Evolutionary conservation across 805 yeast species (phyloP).

Genomic region (Pichia deserticola): DNA sequence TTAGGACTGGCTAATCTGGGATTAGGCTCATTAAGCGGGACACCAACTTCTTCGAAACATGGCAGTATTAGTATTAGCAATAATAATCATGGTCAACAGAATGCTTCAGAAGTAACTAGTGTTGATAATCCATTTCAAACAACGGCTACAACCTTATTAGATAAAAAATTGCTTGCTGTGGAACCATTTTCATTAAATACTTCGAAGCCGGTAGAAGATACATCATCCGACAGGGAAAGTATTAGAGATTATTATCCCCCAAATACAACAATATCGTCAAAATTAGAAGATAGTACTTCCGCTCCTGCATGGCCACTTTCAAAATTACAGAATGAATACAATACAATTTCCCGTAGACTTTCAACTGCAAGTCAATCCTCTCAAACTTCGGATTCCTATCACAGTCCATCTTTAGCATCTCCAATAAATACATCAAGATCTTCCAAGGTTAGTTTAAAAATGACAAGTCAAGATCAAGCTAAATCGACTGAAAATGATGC

Average conservation of each 20-base stretch:
- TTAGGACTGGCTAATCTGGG: slow-evolving; percentile 5
- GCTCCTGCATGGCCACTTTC: neutral
- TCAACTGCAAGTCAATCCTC: slow-evolving; percentile 36
- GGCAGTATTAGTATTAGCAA: slow-evolving; percentile 7
- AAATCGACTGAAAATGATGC: neutral
- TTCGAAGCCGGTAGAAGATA: neutral
- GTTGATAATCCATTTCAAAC: slow-evolving; percentile 17
- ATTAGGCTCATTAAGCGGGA: neutral
- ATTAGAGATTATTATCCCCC: neutral
- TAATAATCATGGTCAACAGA: slow-evolving; percentile 1
- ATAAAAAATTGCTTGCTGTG: slow-evolving; percentile 5
- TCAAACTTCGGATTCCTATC: slow-evolving; percentile 22
- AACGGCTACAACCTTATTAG: slow-evolving; percentile 13
- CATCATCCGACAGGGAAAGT: neutral
- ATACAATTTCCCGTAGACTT: slow-evolving; percentile 13
- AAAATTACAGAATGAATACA: slow-evolving; percentile 12
- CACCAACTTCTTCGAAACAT: slow-evolving; percentile 6
- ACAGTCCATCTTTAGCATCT: neutral
- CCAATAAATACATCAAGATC: slow-evolving; percentile 35
- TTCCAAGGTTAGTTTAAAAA: neutral
- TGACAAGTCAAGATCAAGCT: neutral
- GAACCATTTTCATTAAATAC: slow-evolving; percentile 23
- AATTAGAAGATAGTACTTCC: neutral
- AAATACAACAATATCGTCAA: slow-evolving; percentile 6
- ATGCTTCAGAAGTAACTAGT: neutral